Conservation (phyloP, 139 green algal species). For the Chlorella sp. region DNA sequence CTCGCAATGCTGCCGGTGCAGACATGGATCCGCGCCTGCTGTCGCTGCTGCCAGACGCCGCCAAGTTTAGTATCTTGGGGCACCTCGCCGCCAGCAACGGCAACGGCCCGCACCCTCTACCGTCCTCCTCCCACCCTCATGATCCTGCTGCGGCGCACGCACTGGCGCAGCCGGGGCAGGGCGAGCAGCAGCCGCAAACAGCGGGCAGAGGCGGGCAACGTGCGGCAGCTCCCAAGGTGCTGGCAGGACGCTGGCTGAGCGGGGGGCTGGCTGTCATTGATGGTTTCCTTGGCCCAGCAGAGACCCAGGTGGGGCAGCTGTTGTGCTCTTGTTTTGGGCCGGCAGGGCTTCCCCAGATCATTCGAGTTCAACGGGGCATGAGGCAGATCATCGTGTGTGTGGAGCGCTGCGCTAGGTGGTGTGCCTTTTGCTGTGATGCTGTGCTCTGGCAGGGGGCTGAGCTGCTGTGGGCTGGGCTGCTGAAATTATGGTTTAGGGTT, state of each 20-base stretch:
- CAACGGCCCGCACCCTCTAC: too few species aligned
- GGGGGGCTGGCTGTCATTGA: neutral
- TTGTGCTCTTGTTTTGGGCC: neutral
- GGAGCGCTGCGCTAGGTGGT: too few species aligned
- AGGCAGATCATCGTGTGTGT: too few species aligned
- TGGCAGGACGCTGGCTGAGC: neutral
- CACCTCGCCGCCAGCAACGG: neutral
- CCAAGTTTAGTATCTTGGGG: slow-evolving; percentile 12
- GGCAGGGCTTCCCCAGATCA: neutral
- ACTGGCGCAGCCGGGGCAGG: too few species aligned
- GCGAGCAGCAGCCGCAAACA: neutral
- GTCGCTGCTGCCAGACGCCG: slow-evolving; percentile 18
- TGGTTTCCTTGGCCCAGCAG: neutral
- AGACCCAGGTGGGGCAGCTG: neutral
- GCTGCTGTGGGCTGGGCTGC: too few species aligned
- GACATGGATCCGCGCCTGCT: slow-evolving; percentile 21
- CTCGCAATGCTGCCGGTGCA: neutral
- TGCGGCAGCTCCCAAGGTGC: neutral
- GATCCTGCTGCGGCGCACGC: neutral
- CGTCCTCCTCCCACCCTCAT: too few species aligned
- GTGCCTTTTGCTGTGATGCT: too few species aligned
- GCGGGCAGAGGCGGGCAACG: neutral
- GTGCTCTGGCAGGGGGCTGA: too few species aligned
- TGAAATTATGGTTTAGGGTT: too few species aligned
- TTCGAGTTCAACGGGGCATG: too few species aligned